These are phyloP conservation scores for Exutisphaerella laricina DNA, from an alignment of 2,329 filamentous ascomycete species.

Conservation along the genomic window DNA sequence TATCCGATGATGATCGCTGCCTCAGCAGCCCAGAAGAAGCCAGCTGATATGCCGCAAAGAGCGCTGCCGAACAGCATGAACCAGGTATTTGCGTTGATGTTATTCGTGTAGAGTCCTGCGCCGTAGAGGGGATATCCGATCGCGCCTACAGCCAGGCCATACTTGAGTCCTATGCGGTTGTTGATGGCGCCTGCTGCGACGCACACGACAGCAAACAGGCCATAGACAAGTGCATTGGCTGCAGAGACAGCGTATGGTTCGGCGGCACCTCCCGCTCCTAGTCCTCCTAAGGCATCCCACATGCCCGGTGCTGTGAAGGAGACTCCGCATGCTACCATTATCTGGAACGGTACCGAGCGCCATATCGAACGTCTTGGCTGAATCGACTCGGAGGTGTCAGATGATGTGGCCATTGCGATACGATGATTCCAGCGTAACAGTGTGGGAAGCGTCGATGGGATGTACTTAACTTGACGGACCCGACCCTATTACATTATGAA, in stretches of 20 bases:
- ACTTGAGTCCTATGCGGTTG: conserved; percentile 64
- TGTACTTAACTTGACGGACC: no score
- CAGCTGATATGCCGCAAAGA: conserved; percentile 65
- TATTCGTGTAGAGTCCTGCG: conserved; percentile 66
- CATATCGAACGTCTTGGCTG: conserved; percentile 7
- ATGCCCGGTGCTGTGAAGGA: conserved; percentile 16
- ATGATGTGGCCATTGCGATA: no score
- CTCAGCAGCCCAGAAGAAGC: conserved; percentile 71
- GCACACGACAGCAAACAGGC: conserved; percentile 66
- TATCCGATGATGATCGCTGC: conserved; percentile 68
- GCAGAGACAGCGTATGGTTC: conserved; percentile 63
- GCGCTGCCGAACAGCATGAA: conserved; percentile 62
- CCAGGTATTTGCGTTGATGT: conserved; percentile 64
- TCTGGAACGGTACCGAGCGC: conserved; percentile 18
- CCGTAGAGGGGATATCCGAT: conserved; percentile 67
- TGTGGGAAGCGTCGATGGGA: no score
- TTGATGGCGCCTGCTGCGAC: conserved; percentile 60
- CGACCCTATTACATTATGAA: no score
- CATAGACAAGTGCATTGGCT: conserved; percentile 66
- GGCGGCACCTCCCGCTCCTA: conserved; percentile 3
- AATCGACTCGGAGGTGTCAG: neutral
- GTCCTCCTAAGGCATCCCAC: neutral
- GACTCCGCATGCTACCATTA: conserved; percentile 17
- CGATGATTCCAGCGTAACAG: no score
- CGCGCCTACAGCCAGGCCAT: conserved; percentile 63